These are phyloP conservation scores for Combretum micranthum DNA, from an alignment of 345 rosid species.

Conservation along the genomic window DNA sequence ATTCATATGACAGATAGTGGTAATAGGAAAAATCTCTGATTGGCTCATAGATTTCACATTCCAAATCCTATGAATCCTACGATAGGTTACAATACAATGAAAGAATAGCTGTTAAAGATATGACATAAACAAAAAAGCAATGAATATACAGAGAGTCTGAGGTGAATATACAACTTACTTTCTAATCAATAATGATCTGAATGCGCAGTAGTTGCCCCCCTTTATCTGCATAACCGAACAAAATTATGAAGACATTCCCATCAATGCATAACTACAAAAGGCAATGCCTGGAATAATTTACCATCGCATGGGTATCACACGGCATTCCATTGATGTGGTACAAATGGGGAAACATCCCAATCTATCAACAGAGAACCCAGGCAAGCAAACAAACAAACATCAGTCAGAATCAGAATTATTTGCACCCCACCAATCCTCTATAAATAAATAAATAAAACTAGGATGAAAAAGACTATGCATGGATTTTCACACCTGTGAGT, in stretches of 20 bases:
- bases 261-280: neutral
- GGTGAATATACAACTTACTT: neutral
- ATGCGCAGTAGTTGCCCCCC: too few species aligned
- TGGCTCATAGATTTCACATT: too few species aligned
- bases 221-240: neutral
- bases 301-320: constrained; percentile 49
- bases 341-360: constrained; percentile 55
- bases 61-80: too few species aligned
- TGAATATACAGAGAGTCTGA: neutral
- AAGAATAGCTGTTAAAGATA: too few species aligned
- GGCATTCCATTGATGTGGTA: constrained; percentile 44
- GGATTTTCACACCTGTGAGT: constrained; percentile 39
- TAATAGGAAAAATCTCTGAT: too few species aligned
- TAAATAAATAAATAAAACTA: too few species aligned
- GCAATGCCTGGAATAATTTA: neutral
- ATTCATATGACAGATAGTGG: too few species aligned
- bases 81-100: too few species aligned
- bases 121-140: too few species aligned
- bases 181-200: too few species aligned
- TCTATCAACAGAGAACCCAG: constrained; percentile 27
- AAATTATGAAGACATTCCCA: neutral
- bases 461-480: neutral
- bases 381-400: neutral
- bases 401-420: too few species aligned
- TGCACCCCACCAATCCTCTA: too few species aligned